Evolutionary conservation across 306 rosid species (phyloP).

Genomic region (Gynostemma pentaphyllum): DNA sequence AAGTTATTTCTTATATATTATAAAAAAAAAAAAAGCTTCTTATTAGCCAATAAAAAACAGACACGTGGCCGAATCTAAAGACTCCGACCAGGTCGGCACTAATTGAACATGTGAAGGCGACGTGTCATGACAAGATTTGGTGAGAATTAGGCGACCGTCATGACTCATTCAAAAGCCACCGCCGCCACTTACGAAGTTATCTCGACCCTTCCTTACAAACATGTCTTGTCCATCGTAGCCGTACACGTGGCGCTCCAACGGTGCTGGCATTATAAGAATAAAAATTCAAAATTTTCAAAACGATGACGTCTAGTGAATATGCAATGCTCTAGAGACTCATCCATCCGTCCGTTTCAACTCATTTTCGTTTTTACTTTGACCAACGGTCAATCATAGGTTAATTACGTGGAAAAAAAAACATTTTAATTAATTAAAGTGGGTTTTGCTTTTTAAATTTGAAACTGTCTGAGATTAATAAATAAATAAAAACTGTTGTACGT

Average conservation of each 20-base stretch:
- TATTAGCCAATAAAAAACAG: background rate
- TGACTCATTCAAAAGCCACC: slow-evolving; percentile 7
- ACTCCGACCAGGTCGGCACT: background rate
- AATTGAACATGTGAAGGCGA: background rate
- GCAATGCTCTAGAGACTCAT: background rate
- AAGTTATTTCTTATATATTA: background rate
- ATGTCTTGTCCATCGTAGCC: background rate
- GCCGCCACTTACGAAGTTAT: background rate
- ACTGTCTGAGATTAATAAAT: too few relatives aligned
- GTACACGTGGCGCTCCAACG: background rate
- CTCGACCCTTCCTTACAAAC: background rate
- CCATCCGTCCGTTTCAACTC: background rate
- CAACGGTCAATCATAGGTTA: background rate
- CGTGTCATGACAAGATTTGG: background rate
- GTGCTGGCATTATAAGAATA: background rate
- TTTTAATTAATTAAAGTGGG: too few relatives aligned
- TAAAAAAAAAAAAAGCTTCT: too few relatives aligned
- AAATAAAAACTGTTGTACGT: too few relatives aligned
- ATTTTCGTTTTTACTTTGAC: background rate
- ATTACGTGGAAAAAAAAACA: too few relatives aligned
- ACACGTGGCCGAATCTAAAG: background rate
- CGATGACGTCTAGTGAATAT: background rate
- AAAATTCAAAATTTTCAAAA: background rate
- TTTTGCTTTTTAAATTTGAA: too few relatives aligned
- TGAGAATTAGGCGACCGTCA: background rate